Conservation (phyloP, 2,329 filamentous ascomycete species). For the Alternaria gaisen region DNA sequence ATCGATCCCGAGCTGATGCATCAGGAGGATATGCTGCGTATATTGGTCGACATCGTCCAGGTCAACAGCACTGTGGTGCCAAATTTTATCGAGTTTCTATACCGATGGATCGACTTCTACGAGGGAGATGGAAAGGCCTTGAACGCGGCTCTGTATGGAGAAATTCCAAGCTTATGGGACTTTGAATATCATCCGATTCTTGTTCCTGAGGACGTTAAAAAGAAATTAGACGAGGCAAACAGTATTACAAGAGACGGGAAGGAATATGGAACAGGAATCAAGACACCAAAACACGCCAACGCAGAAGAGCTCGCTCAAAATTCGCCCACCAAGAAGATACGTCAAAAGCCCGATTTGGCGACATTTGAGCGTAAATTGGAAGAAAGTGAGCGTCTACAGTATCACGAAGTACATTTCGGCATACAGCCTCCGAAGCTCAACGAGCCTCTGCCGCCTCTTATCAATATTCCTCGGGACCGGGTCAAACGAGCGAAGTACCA, state of each 20-base stretch:
- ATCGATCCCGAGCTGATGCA: slow-evolving; percentile 36
- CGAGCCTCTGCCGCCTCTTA: slow-evolving; percentile 37
- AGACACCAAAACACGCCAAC: neutral
- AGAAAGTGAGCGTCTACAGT: slow-evolving; percentile 43
- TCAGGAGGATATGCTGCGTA: slow-evolving; percentile 40
- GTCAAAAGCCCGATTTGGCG: slow-evolving; percentile 36
- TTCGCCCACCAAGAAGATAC: slow-evolving; percentile 31
- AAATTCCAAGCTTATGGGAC: slow-evolving; percentile 48
- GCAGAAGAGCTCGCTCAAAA: slow-evolving; percentile 24
- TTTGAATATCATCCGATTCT: slow-evolving; percentile 45
- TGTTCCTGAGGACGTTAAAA: slow-evolving; percentile 21
- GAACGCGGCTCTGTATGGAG: slow-evolving; percentile 40
- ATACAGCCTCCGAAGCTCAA: slow-evolving; percentile 37
- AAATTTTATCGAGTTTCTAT: slow-evolving; percentile 48
- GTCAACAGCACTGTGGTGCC: slow-evolving; percentile 37
- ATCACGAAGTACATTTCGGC: slow-evolving; percentile 45
- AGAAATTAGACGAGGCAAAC: slow-evolving; percentile 4
- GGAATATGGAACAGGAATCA: neutral
- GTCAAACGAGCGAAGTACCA: slow-evolving; percentile 37
- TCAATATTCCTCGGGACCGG: slow-evolving; percentile 42
- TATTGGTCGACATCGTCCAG: slow-evolving; percentile 46
- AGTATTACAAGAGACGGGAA: neutral
- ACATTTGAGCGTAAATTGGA: slow-evolving; percentile 33
- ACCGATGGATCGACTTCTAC: slow-evolving; percentile 45
- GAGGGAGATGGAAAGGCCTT: slow-evolving; percentile 44